phyloP scores from a whole-genome alignment of 257 asterid species.

The Jaltomata sinuosa region DNA sequence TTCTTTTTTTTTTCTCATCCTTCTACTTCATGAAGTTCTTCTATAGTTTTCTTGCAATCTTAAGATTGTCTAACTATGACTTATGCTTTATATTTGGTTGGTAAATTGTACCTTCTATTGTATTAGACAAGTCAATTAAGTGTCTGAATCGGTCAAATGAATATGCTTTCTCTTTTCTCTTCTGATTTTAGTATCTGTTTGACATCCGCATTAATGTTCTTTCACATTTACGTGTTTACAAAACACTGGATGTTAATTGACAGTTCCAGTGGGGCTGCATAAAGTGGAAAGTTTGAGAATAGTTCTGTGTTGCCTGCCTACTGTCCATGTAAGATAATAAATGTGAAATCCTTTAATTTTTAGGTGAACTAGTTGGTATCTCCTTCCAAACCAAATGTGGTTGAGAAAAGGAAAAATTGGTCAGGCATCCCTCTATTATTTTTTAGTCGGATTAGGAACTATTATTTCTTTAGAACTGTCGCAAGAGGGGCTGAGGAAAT shows the following conservation, averaged over 20 bases:
- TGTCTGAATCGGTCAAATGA: background rate
- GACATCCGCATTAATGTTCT: background rate
- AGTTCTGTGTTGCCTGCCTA: background rate
- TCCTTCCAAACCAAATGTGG: background rate
- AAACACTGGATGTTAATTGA: background rate
- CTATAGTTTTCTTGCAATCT: background rate
- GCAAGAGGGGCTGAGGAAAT: background rate
- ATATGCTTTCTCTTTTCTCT: background rate
- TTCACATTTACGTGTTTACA: background rate
- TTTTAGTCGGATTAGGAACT: background rate
- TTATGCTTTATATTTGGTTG: background rate
- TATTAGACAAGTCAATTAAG: background rate
- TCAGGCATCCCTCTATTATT: background rate
- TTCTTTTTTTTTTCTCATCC: background rate
- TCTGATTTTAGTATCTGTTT: background rate
- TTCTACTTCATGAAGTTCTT: background rate
- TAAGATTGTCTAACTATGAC: background rate
- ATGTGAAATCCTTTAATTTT: background rate
- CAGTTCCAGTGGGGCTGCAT: background rate
- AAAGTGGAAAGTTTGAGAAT: background rate
- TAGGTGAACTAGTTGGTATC: background rate
- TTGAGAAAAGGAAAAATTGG: background rate
- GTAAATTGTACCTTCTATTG: background rate
- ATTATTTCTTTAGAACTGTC: background rate
- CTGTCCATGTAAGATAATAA: background rate